Base-by-base conservation (phyloP, 768 basidiomycete genomes). In the Serendipita sp. region DNA sequence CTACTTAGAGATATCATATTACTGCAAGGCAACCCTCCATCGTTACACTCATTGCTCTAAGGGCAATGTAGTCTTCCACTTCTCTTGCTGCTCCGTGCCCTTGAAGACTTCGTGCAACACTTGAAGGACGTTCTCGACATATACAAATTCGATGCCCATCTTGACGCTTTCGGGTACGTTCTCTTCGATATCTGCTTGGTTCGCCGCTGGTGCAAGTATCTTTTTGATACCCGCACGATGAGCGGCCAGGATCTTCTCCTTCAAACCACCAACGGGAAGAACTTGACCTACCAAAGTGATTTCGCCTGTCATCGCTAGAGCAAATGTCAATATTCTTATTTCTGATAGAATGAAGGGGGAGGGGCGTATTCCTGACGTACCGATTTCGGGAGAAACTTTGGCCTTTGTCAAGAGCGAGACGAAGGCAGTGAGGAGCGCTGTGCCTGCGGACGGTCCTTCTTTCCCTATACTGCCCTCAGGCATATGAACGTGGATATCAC, bases 151-250 rank as follows among this genome's bases (percentile, higher is more conserved):
- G 66, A 98, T 93, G 23, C 94, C 95, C 3, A 84, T 85, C 81
- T 97, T 97, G 68, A 97, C 94, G 70, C 91, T 93, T 69, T 85
- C 41, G 0, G 92, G 93, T 0, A 98, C 95, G 72, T 98, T 98
- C 78, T 93, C 92, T 76, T 97, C 92, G 36, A 99, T 94, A 71
- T 98, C 95, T 0, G 90, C 85, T 30, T 86, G 84, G 73, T 95
- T 95, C 2, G 89, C 94, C 32, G 81, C 85, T 0, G 92, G 91
- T 0, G 88, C 88, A 4, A 94, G 74, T 69, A 92, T 88, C 0
- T 87, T 94, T 76, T 88, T 93, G 78, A 98, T 96, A 2, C 92
- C 93, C 0, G 96, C 92, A 16, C 96, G 85, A 72, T 99, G 96
- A 0, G 96, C 95, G 1, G 95, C 95, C 1, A 97, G 81, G 67